These are phyloP conservation scores for Syzygium jambos DNA, from an alignment of 345 rosid genomes.

Conservation along the genomic window DNA sequence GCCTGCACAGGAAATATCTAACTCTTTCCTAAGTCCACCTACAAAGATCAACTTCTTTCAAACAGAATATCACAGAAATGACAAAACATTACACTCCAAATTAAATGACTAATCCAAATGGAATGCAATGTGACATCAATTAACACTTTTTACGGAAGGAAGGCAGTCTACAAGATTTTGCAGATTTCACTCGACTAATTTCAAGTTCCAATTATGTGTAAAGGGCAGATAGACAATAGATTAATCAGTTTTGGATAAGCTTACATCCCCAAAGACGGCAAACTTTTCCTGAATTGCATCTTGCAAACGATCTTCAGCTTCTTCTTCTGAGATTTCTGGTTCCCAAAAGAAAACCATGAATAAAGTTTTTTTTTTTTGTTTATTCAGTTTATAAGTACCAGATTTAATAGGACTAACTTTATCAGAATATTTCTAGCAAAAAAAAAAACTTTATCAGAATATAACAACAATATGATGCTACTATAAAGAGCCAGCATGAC, in stretches of 20 bases:
- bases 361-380: background rate
- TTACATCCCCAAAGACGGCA: conserved; percentile 93
- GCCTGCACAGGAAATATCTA: background rate
- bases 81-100: background rate
- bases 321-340: conserved; percentile 95
- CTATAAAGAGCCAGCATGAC: background rate
- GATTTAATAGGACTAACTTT: background rate
- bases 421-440: background rate
- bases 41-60: background rate
- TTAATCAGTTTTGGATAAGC: conserved; percentile 3
- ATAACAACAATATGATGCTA: background rate
- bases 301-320: conserved; percentile 93
- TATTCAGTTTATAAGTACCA: background rate
- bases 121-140: too few relatives aligned
- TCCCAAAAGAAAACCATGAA: background rate
- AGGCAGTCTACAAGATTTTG: background rate
- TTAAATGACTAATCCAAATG: background rate
- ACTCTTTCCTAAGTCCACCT: background rate
- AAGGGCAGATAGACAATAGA: background rate
- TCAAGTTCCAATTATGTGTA: background rate
- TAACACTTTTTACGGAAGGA: background rate
- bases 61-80: background rate
- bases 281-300: conserved; percentile 96
- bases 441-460: background rate
- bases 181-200: background rate